Evolutionary conservation across 106 monocot genomes (phyloP).

Genomic region (Triglochin maritima): DNA sequence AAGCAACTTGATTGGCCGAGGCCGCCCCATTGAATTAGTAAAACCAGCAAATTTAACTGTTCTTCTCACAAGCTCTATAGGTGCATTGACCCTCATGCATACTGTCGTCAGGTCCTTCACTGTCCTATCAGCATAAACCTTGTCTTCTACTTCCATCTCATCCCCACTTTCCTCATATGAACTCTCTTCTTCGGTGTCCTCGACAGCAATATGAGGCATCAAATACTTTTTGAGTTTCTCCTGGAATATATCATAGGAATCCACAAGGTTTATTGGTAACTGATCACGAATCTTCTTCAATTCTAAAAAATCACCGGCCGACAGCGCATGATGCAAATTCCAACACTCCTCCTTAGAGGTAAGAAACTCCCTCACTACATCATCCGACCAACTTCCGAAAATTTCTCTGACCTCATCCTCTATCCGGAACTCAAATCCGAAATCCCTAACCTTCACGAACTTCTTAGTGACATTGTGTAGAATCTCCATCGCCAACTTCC

Average conservation of each 20-base stretch:
- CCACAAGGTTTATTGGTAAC: slow-evolving; percentile 57
- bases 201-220: slow-evolving; percentile 22
- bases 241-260: slow-evolving; percentile 69
- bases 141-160: slow-evolving; percentile 49
- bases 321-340: slow-evolving; percentile 58
- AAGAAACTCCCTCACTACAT: slow-evolving; percentile 53
- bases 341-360: slow-evolving; percentile 44
- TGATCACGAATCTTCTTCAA: slow-evolving; percentile 71
- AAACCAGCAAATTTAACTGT: slow-evolving; percentile 71
- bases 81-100: slow-evolving; percentile 68
- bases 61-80: slow-evolving; percentile 64
- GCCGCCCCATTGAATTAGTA: slow-evolving; percentile 88
- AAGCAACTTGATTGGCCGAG: slow-evolving; percentile 80
- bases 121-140: slow-evolving; percentile 55
- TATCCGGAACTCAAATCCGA: slow-evolving; percentile 56
- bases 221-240: slow-evolving; percentile 56
- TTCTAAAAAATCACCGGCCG: slow-evolving; percentile 63
- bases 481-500: slow-evolving; percentile 80
- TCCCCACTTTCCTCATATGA: slow-evolving; percentile 19
- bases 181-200: background rate
- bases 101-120: slow-evolving; percentile 79
- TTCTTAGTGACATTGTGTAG: slow-evolving; percentile 68
- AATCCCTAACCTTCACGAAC: slow-evolving; percentile 32
- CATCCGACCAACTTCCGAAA: slow-evolving; percentile 61
- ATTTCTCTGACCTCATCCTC: slow-evolving; percentile 49